A percentile compares a stretch with the other conserved stretches of the same genome.
These are phyloP conservation scores for Coemansia sp. DNA, from an alignment of 192 early-diverging fungal species.

Conservation along the genomic window DNA sequence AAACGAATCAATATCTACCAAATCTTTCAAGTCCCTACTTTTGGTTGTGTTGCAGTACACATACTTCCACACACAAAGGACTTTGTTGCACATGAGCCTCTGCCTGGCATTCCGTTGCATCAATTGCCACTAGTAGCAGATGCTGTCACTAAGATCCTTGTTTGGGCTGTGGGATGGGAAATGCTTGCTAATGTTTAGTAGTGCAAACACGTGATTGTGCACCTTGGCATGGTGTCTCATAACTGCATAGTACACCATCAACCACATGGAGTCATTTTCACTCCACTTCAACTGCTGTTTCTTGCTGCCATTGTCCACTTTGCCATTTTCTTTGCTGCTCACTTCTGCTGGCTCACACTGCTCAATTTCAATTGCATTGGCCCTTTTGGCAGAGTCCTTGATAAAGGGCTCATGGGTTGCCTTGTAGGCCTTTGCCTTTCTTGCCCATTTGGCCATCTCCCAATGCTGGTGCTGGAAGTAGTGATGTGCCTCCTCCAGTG, in stretches of 20 bases:
- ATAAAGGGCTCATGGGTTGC: neutral
- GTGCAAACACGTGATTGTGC: slow-evolving; percentile 23
- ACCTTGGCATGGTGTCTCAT: slow-evolving; percentile 25
- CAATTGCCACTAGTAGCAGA: slow-evolving; percentile 19
- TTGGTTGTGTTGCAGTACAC: slow-evolving; percentile 30
- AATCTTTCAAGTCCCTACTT: slow-evolving; percentile 18
- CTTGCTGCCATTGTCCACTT: too few species aligned
- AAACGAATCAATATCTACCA: slow-evolving; percentile 15
- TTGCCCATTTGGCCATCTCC: neutral
- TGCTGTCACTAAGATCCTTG: slow-evolving; percentile 2
- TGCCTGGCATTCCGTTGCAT: slow-evolving; percentile 1
- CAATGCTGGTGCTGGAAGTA: slow-evolving; percentile 31
- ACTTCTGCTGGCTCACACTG: neutral
- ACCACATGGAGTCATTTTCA: slow-evolving; percentile 9
- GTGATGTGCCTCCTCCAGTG: slow-evolving; percentile 24
- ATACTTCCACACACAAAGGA: slow-evolving; percentile 27
- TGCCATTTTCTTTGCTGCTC: neutral
- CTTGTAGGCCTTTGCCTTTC: too few species aligned
- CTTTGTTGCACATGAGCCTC: neutral
- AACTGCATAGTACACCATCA: slow-evolving; percentile 23
- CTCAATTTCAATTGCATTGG: neutral
- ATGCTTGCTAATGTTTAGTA: neutral
- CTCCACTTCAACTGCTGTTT: slow-evolving; percentile 14
- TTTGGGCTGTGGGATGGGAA: slow-evolving; percentile 21
- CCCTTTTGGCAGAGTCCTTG: neutral